Evolutionary conservation across 2,329 filamentous ascomycete genomes (phyloP).

Genomic region (Fusarium sp.): DNA sequence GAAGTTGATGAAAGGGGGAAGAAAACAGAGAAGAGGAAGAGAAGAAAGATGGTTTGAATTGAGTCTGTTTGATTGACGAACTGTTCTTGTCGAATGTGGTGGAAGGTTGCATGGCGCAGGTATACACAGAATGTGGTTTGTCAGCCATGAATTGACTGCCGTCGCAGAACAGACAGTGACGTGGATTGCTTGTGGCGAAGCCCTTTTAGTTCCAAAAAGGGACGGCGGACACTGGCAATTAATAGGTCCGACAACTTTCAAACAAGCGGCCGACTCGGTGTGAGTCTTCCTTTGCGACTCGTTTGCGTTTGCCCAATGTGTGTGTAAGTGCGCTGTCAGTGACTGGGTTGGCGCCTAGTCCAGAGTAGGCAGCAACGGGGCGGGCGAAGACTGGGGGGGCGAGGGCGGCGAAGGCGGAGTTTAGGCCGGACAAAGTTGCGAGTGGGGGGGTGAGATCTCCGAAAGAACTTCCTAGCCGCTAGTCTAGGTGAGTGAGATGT

Average conservation of each 20-base stretch:
- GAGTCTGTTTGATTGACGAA: conserved; percentile 31
- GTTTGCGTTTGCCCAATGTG: conserved; percentile 40
- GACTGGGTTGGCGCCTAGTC: conserved; percentile 40
- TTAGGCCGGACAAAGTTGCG: conserved; percentile 22
- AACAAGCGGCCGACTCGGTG: conserved; percentile 33
- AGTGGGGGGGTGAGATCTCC: conserved; percentile 29
- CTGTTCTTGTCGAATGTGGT: conserved; percentile 48
- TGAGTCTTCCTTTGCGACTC: conserved; percentile 40
- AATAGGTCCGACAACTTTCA: conserved; percentile 31
- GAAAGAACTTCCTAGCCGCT: conserved; percentile 15
- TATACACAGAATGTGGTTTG: conserved; percentile 48
- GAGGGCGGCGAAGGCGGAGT: conserved; percentile 36
- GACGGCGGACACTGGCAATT: conserved; percentile 33
- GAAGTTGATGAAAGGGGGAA: conserved; percentile 20
- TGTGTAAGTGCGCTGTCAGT: conserved; percentile 42
- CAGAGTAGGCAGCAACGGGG: conserved; percentile 43
- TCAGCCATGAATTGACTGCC: conserved; percentile 47
- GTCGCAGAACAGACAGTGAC: conserved; percentile 40
- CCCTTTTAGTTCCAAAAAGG: conserved; percentile 34
- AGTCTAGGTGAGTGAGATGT: conserved; percentile 16
- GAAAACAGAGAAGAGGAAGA: conserved; percentile 24
- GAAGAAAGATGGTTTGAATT: conserved; percentile 31
- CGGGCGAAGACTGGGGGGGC: conserved; percentile 34
- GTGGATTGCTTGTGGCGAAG: conserved; percentile 43
- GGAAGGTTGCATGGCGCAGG: conserved; percentile 45